Evolutionary conservation across 2,329 filamentous ascomycete species (phyloP).

Genomic region (Aspergillus ochraceoroseus): DNA sequence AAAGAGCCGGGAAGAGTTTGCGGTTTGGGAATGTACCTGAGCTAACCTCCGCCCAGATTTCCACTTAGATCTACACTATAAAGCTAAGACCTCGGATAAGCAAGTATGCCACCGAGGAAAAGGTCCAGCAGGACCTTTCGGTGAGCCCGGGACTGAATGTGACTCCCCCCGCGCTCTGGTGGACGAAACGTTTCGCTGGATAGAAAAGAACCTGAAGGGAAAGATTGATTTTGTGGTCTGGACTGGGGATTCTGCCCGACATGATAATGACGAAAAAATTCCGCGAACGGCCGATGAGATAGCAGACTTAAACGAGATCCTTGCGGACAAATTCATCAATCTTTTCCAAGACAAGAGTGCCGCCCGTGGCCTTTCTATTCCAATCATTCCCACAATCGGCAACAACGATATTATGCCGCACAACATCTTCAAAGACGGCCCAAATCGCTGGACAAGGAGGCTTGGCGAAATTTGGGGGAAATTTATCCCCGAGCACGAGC

Average conservation of each 20-base stretch:
- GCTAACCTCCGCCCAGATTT: slow-evolving; percentile 60
- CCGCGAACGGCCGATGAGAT: slow-evolving; percentile 74
- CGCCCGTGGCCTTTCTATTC: slow-evolving; percentile 61
- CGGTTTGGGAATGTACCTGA: slow-evolving; percentile 3
- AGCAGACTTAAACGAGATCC: slow-evolving; percentile 66
- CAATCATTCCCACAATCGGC: slow-evolving; percentile 83
- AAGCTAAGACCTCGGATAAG: slow-evolving; percentile 64
- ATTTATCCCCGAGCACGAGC: slow-evolving; percentile 89
- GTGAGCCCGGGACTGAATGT: slow-evolving; percentile 81
- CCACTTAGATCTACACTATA: slow-evolving; percentile 86
- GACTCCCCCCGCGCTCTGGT: slow-evolving; percentile 76
- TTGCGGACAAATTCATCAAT: slow-evolving; percentile 71
- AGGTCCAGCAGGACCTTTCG: slow-evolving; percentile 74
- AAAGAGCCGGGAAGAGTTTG: no score
- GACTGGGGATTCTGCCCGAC: slow-evolving; percentile 85
- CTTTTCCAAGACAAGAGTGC: slow-evolving; percentile 59
- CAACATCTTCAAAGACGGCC: slow-evolving; percentile 82
- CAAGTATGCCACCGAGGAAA: slow-evolving; percentile 73
- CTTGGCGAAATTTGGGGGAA: slow-evolving; percentile 74
- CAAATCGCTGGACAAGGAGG: slow-evolving; percentile 75
- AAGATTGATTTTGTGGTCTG: slow-evolving; percentile 84
- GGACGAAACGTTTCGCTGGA: slow-evolving; percentile 87
- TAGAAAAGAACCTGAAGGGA: slow-evolving; percentile 69
- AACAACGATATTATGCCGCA: slow-evolving; percentile 98
- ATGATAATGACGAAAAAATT: slow-evolving; percentile 77